Evolutionary conservation across 129 eudicot species (phyloP).

Genomic region (Scalesia atractyloides): DNA sequence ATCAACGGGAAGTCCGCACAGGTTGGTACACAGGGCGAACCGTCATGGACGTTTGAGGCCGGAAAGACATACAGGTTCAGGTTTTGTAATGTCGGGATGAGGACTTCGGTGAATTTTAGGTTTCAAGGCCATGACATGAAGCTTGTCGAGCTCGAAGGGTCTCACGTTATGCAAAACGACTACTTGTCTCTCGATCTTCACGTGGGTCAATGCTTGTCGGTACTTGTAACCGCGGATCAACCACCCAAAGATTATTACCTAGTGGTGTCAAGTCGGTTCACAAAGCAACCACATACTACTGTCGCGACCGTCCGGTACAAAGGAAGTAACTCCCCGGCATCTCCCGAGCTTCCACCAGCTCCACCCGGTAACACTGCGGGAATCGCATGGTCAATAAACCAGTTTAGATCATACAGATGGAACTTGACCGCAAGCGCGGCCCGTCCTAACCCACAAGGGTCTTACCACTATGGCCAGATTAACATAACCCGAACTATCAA

Average conservation of each 20-base stretch:
- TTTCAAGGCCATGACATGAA: constrained; percentile 79
- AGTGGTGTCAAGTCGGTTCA: constrained; percentile 74
- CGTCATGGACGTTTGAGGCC: constrained; percentile 59
- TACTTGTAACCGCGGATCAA: constrained; percentile 70
- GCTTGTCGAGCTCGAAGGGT: constrained; percentile 83
- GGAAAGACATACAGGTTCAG: constrained; percentile 81
- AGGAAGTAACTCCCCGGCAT: constrained; percentile 40
- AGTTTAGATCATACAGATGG: constrained; percentile 87
- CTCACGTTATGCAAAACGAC: constrained; percentile 69
- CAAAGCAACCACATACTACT: constrained; percentile 37
- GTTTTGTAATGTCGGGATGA: constrained; percentile 72
- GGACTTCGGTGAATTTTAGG: constrained; percentile 69
- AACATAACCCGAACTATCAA: constrained; percentile 93
- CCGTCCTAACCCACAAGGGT: constrained; percentile 94
- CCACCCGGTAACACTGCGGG: constrained; percentile 49
- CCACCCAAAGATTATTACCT: constrained; percentile 77
- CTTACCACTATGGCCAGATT: constrained; percentile 86
- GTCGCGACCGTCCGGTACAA: constrained; percentile 61
- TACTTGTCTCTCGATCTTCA: constrained; percentile 81
- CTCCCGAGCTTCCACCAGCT: constrained; percentile 49
- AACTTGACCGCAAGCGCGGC: constrained; percentile 96
- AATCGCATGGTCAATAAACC: constrained; percentile 79
- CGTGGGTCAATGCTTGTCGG: constrained; percentile 78
- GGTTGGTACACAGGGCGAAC: constrained; percentile 44
- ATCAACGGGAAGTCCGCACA: constrained; percentile 66